Evolutionary conservation across 2,329 filamentous ascomycete species (phyloP).

Genomic region (Teratosphaeria viscida): DNA sequence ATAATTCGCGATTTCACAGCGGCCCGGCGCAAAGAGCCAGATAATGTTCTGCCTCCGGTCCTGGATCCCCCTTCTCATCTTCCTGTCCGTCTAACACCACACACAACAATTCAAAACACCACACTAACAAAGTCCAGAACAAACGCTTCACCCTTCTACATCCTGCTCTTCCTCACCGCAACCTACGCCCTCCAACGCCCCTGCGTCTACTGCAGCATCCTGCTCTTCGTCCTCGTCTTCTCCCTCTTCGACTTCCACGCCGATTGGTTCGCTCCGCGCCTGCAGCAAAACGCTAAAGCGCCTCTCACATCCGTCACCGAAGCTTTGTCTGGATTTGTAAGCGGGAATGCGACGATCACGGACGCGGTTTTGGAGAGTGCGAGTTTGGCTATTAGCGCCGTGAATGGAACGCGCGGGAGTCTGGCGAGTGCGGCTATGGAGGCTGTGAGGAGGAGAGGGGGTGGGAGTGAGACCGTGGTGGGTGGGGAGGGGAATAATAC

Average conservation of each 20-base stretch:
- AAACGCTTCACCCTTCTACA: conserved; percentile 39
- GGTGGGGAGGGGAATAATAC: conserved; percentile 30
- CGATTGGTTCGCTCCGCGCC: conserved; percentile 76
- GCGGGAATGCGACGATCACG: conserved; percentile 22
- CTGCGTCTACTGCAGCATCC: conserved; percentile 94
- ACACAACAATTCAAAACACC: not conserved
- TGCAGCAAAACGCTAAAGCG: not conserved
- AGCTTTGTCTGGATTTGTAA: conserved; percentile 23
- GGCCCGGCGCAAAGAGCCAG: not conserved
- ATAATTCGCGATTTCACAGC: not conserved
- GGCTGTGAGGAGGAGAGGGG: conserved; percentile 39
- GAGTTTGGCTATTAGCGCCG: conserved; percentile 32
- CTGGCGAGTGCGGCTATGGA: conserved; percentile 58
- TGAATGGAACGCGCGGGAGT: conserved; percentile 61
- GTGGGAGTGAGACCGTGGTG: conserved; percentile 33
- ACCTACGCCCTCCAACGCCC: conserved; percentile 95
- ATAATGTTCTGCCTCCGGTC: conserved; percentile 5
- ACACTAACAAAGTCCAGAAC: conserved; percentile 22
- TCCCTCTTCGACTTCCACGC: conserved; percentile 89
- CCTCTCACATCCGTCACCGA: conserved; percentile 21
- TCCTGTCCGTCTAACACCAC: not conserved
- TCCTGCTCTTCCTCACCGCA: conserved; percentile 56
- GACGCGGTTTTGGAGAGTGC: conserved; percentile 57
- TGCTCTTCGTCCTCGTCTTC: conserved; percentile 88
- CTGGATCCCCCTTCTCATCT: conserved; percentile 2